phyloP scores from a whole-genome alignment of 108 stramenopile genomes.

The Aurantiochytrium sp. region DNA sequence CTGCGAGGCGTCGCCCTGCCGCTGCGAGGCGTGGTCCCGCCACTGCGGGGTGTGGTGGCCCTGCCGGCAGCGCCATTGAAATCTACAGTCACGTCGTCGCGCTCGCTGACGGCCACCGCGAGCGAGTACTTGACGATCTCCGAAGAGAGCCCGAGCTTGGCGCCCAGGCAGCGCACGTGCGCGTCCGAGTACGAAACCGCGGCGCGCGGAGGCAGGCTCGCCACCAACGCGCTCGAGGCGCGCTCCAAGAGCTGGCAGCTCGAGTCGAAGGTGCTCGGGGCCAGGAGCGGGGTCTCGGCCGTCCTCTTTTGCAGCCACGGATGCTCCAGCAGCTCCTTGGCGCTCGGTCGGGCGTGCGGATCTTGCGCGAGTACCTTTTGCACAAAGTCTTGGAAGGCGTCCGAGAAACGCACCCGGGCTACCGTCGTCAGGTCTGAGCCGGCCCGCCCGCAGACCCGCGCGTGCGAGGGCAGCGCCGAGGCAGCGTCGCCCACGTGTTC shows the following conservation, averaged over 20 bases:
- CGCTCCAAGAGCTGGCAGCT: neutral
- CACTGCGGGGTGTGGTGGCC: neutral
- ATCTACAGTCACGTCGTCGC: neutral
- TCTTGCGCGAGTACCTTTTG: neutral
- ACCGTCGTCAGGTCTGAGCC: neutral
- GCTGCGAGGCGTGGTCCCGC: too few species aligned
- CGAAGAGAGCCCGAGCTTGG: neutral
- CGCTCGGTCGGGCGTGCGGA: neutral
- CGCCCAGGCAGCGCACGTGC: neutral
- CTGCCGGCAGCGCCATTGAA: neutral
- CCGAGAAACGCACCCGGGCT: neutral
- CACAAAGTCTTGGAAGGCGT: neutral
- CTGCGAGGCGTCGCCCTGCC: too few species aligned
- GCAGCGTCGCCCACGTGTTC: neutral
- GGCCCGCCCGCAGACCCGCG: neutral
- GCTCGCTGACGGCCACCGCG: neutral
- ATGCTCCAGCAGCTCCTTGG: neutral
- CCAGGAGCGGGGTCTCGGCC: neutral
- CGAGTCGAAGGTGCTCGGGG: neutral
- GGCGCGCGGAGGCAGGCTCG: neutral
- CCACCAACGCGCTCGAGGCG: neutral
- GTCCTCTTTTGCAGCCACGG: neutral
- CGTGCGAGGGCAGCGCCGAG: neutral
- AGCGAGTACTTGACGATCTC: slow-evolving; percentile 29
- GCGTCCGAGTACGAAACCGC: neutral